Evolutionary conservation across 2,329 filamentous ascomycete genomes (phyloP).

Genomic region (Macroventuria anomochaeta): DNA sequence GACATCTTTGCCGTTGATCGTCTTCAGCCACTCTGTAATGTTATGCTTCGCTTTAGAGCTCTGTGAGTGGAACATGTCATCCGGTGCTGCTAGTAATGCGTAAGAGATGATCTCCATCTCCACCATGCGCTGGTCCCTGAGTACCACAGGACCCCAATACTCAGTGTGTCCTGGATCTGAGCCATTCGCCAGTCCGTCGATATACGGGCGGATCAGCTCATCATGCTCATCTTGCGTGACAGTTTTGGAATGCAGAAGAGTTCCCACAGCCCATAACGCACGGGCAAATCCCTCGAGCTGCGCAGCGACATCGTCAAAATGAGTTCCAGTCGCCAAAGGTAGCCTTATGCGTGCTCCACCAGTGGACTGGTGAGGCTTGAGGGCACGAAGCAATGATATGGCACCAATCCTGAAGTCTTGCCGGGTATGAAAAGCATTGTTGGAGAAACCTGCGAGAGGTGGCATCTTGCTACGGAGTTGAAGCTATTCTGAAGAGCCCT

Average conservation of each 20-base stretch:
- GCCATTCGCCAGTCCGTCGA: slow-evolving; percentile 43
- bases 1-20: slow-evolving; percentile 55
- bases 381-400: slow-evolving; percentile 30
- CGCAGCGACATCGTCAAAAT: slow-evolving; percentile 46
- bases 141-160: slow-evolving; percentile 58
- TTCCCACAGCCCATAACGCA: slow-evolving; percentile 42
- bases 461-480: slow-evolving; percentile 29
- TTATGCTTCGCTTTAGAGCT: slow-evolving; percentile 42
- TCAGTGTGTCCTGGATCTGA: slow-evolving; percentile 44
- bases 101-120: slow-evolving; percentile 61
- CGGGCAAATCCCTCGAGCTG: slow-evolving; percentile 46
- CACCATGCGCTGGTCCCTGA: slow-evolving; percentile 62
- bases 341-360: slow-evolving; percentile 43
- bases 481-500: neutral
- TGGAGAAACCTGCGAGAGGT: slow-evolving; percentile 36
- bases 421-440: slow-evolving; percentile 35
- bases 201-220: slow-evolving; percentile 36
- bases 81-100: slow-evolving; percentile 55
- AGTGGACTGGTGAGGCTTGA: slow-evolving; percentile 40
- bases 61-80: slow-evolving; percentile 45
- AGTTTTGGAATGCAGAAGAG: slow-evolving; percentile 32
- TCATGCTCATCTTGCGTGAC: slow-evolving; percentile 22
- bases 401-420: slow-evolving; percentile 36
- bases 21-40: slow-evolving; percentile 52
- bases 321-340: slow-evolving; percentile 41